These are phyloP conservation scores for Stenocarpella maydis DNA, from an alignment of 2,329 filamentous ascomycete genomes.

Conservation along the genomic window DNA sequence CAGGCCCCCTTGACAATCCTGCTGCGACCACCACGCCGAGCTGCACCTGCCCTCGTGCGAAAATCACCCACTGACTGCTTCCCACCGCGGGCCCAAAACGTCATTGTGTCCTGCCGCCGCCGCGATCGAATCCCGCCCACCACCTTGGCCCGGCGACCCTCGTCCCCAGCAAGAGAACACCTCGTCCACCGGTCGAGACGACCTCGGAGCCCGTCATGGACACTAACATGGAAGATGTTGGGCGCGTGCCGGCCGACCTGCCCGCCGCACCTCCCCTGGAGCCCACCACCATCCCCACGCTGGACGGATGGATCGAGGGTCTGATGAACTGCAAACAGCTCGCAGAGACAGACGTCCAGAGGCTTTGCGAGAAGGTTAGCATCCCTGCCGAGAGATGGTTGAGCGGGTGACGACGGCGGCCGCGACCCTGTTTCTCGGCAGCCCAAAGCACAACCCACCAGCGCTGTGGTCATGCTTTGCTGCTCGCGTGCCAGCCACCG, in stretches of 20 bases:
- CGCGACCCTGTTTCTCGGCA: neutral
- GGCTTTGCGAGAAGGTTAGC: slow-evolving; percentile 94
- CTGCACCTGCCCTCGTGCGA: slow-evolving; percentile 28
- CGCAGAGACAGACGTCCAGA: slow-evolving; percentile 91
- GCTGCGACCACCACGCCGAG: slow-evolving; percentile 28
- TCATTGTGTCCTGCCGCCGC: slow-evolving; percentile 33
- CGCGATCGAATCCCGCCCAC: slow-evolving; percentile 34
- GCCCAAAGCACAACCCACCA: neutral
- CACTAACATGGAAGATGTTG: slow-evolving; percentile 98
- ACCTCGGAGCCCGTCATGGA: slow-evolving; percentile 69
- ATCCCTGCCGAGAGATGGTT: neutral
- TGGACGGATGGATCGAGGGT: slow-evolving; percentile 98
- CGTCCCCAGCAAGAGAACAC: slow-evolving; percentile 24
- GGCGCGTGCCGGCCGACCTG: slow-evolving; percentile 82
- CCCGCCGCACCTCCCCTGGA: slow-evolving; percentile 74
- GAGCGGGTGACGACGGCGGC: neutral
- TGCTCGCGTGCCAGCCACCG: slow-evolving; percentile 32
- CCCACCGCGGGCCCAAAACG: slow-evolving; percentile 27
- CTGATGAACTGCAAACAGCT: slow-evolving; percentile 99
- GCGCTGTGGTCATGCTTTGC: neutral
- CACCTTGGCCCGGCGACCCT: slow-evolving; percentile 29
- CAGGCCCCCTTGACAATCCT: neutral
- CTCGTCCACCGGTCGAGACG: slow-evolving; percentile 1
- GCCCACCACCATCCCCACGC: slow-evolving; percentile 87
- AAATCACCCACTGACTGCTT: slow-evolving; percentile 31